These are phyloP conservation scores for Orychophragmus violaceus DNA, from an alignment of 345 rosid genomes.

Conservation along the genomic window DNA sequence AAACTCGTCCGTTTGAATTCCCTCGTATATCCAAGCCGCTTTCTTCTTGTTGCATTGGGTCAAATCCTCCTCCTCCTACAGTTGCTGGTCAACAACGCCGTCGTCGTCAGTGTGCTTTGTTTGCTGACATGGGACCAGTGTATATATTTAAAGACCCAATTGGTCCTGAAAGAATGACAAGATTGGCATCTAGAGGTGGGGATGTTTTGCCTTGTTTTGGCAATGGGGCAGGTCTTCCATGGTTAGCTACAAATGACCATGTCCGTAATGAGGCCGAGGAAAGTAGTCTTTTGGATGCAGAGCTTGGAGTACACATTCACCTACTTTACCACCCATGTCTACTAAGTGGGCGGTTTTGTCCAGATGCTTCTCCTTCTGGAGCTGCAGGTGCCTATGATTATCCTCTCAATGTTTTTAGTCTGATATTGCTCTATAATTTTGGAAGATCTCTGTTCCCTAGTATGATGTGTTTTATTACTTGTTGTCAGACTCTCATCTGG, in stretches of 20 bases:
- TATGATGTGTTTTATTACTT: too few species aligned
- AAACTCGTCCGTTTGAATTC: conserved; percentile 82
- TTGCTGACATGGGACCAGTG: conserved; percentile 98
- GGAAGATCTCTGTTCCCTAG: background rate
- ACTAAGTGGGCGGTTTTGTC: conserved; percentile 87
- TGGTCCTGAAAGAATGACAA: conserved; percentile 84
- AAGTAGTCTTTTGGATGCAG: conserved; percentile 72
- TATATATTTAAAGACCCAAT: conserved; percentile 93
- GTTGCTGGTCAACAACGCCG: conserved; percentile 75
- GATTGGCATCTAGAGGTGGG: conserved; percentile 86
- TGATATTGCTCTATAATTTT: background rate
- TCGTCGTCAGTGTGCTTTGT: conserved; percentile 90
- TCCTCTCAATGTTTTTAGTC: background rate
- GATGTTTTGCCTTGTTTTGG: conserved; percentile 87
- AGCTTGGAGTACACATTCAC: conserved; percentile 73
- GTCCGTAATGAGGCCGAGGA: conserved; percentile 57
- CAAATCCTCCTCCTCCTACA: conserved; percentile 76
- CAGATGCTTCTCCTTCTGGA: conserved; percentile 89
- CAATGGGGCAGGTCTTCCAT: conserved; percentile 85
- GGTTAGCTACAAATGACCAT: conserved; percentile 74
- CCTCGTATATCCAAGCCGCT: conserved; percentile 91
- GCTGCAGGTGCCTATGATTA: conserved; percentile 60
- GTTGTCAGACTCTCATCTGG: too few species aligned
- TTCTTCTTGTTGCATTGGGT: conserved; percentile 93
- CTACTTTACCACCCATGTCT: conserved; percentile 84